Conservation (phyloP, 257 asterid species). For the Ilex aquifolium region DNA sequence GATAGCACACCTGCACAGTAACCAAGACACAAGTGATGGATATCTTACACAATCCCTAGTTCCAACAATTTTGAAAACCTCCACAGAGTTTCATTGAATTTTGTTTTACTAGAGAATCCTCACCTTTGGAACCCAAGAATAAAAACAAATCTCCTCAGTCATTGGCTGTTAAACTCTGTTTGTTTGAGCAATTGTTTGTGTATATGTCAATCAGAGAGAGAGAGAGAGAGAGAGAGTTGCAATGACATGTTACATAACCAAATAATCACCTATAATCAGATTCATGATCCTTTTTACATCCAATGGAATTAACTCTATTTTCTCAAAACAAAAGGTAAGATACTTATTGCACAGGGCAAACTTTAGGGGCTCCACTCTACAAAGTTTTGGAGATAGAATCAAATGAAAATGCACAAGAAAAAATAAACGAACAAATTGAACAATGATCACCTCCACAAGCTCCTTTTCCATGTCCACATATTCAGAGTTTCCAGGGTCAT, state of each 20-base stretch:
- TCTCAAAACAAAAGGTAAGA: conserved; percentile 9
- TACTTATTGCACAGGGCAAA: neutral
- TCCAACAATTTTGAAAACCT: conserved; percentile 24
- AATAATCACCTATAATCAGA: conserved; percentile 10
- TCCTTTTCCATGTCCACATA: conserved; percentile 94
- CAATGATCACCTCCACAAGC: conserved; percentile 74
- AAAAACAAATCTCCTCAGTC: conserved; percentile 42
- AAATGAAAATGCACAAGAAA: neutral
- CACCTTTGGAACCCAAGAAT: conserved; percentile 62
- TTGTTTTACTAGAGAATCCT: conserved; percentile 44
- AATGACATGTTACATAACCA: conserved; percentile 10
- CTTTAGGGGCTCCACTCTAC: conserved; percentile 6
- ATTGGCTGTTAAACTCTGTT: conserved; percentile 54
- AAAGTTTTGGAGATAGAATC: neutral
- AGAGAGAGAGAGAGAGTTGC: conserved; percentile 14
- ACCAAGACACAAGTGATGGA: conserved; percentile 90
- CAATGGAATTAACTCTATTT: conserved; percentile 5
- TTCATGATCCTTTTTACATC: conserved; percentile 10
- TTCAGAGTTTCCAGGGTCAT: conserved; percentile 80
- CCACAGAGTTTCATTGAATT: conserved; percentile 31
- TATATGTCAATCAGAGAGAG: neutral
- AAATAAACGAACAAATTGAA: neutral
- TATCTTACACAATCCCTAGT: conserved; percentile 45
- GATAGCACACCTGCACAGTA: conserved; percentile 86
- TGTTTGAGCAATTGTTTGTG: conserved; percentile 50